A percentile compares a stretch with the other conserved stretches of the same genome.
These are phyloP conservation scores for Teunomyces atbi DNA, from an alignment of 805 yeast genomes.

Conservation along the genomic window DNA sequence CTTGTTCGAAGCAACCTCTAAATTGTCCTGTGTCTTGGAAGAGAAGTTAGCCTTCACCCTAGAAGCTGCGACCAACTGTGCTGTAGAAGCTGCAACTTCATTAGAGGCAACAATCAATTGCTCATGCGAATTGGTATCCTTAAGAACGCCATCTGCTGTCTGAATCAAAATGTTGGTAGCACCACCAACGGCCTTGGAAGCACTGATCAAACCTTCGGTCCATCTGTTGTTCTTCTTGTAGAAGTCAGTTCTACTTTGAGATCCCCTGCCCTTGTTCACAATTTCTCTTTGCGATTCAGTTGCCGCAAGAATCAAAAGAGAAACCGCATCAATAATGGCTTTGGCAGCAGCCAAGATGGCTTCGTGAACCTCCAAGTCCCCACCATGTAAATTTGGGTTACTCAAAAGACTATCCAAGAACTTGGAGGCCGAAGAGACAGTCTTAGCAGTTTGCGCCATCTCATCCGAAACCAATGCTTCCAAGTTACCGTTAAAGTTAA, in stretches of 20 bases:
- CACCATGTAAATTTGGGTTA: conserved; percentile 52
- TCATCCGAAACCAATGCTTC: conserved; percentile 73
- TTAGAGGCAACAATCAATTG: conserved; percentile 86
- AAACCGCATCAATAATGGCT: conserved; percentile 76
- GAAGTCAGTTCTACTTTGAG: conserved; percentile 65
- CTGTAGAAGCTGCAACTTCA: conserved; percentile 90
- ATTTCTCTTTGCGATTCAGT: conserved; percentile 81
- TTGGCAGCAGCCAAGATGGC: conserved; percentile 76
- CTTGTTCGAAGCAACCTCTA: conserved; percentile 65
- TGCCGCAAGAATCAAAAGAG: conserved; percentile 68
- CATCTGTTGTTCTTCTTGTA: conserved; percentile 86
- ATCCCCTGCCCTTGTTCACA: conserved; percentile 66
- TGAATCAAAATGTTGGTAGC: conserved; percentile 78
- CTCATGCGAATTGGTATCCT: conserved; percentile 65
- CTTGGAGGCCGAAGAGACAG: conserved; percentile 64
- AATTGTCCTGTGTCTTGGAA: conserved; percentile 71
- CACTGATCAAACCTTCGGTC: conserved; percentile 92
- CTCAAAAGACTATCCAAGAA: conserved; percentile 54
- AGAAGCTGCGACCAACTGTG: conserved; percentile 88
- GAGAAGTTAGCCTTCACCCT: conserved; percentile 77
- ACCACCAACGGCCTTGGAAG: conserved; percentile 81
- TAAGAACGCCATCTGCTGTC: conserved; percentile 83
- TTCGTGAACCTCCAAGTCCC: conserved; percentile 68
- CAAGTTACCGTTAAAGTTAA: conserved; percentile 48
- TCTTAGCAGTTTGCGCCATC: conserved; percentile 67